A percentile compares a stretch with the other conserved stretches of the same genome.
These are phyloP conservation scores for Daldinia eschscholtzii DNA, from an alignment of 2,329 filamentous ascomycete species.

Conservation along the genomic window DNA sequence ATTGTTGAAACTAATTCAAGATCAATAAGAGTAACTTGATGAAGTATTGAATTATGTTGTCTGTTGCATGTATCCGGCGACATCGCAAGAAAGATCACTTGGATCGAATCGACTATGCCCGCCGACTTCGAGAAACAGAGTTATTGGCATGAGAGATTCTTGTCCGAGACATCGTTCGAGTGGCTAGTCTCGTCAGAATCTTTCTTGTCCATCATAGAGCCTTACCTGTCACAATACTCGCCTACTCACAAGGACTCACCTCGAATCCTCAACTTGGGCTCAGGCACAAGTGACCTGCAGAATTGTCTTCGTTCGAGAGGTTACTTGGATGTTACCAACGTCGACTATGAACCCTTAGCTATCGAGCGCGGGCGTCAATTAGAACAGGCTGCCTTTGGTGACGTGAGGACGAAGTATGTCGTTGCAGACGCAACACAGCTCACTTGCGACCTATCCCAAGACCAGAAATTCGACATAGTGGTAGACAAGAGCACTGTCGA, in stretches of 20 bases:
- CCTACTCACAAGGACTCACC: constrained; percentile 41
- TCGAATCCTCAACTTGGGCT: constrained; percentile 61
- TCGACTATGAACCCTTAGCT: constrained; percentile 65
- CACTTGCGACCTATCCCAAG: constrained; percentile 22
- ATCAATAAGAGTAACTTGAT: not conserved
- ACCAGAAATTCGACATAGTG: constrained; percentile 56
- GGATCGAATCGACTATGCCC: constrained; percentile 34
- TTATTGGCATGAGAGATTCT: constrained; percentile 64
- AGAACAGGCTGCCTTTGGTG: constrained; percentile 58
- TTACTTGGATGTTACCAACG: constrained; percentile 60
- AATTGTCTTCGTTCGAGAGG: constrained; percentile 60
- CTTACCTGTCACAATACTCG: constrained; percentile 54
- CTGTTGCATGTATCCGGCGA: not conserved
- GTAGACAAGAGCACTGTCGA: constrained; percentile 65
- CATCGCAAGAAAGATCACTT: not conserved
- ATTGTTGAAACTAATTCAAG: not conserved
- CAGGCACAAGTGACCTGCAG: constrained; percentile 64
- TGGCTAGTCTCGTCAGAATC: constrained; percentile 60
- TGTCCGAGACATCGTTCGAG: constrained; percentile 60
- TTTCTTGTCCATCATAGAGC: constrained; percentile 58
- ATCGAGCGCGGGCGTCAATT: constrained; percentile 58
- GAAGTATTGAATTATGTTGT: not conserved
- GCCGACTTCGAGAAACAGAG: constrained; percentile 62
- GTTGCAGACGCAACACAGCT: constrained; percentile 62
- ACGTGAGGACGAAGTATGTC: constrained; percentile 59